Conservation (phyloP, 257 asterid genomes). For the Fraxinus quadrangulata region DNA sequence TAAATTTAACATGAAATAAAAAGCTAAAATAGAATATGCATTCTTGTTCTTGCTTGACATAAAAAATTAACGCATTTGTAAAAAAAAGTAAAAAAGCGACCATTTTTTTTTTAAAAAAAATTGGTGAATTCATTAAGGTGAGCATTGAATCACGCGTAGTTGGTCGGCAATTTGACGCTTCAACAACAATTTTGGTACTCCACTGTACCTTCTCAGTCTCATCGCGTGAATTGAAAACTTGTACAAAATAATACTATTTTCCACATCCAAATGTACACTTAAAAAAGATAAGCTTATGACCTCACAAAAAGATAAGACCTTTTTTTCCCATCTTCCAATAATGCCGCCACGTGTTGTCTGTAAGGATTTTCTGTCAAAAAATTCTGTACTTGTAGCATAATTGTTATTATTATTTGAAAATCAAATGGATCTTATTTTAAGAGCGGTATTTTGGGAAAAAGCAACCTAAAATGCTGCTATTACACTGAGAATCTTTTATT, state of each 20-base stretch:
- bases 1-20: no score
- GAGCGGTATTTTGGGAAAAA: not conserved
- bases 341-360: no score
- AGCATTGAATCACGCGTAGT: not conserved
- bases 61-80: no score
- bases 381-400: no score
- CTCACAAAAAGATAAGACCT: not conserved
- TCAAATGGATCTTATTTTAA: not conserved
- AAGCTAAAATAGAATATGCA: not conserved
- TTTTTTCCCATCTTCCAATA: no score
- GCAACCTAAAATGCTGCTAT: not conserved
- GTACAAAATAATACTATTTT: conserved; percentile 1
- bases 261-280: conserved; percentile 8
- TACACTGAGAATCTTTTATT: not conserved
- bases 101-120: no score
- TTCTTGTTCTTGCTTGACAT: not conserved
- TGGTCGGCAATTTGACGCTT: not conserved
- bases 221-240: not conserved
- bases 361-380: no score
- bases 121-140: not conserved
- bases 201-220: not conserved
- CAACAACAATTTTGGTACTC: not conserved
- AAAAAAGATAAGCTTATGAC: not conserved
- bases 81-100: not conserved
- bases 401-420: no score